Conservation (phyloP, 257 asterid genomes). For the Solanum etuberosum region DNA sequence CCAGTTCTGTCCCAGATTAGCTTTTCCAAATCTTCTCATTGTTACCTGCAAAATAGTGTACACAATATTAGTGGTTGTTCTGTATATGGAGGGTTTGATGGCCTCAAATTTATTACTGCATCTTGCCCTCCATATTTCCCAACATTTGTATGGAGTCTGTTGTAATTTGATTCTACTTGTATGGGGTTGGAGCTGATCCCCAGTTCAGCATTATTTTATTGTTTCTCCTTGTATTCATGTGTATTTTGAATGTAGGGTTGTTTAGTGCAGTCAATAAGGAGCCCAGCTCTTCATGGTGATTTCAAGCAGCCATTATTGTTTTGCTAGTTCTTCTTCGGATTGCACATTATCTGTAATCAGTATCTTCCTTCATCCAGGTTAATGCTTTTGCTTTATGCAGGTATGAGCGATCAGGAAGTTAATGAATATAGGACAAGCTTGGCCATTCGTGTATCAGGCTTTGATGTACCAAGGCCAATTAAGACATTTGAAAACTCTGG, state of each 20-base stretch:
- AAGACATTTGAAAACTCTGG: constrained; percentile 87
- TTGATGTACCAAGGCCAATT: constrained; percentile 85
- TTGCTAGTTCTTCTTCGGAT: background rate
- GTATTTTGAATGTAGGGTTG: background rate
- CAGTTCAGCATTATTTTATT: background rate
- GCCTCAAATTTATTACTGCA: background rate
- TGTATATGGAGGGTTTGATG: background rate
- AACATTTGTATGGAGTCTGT: background rate
- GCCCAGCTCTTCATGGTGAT: background rate
- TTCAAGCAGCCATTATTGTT: background rate
- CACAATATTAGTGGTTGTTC: background rate
- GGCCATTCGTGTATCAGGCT: constrained; percentile 89
- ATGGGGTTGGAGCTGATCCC: background rate
- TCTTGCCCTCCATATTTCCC: background rate
- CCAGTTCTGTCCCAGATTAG: background rate
- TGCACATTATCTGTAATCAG: background rate
- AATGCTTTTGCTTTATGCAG: constrained; percentile 24
- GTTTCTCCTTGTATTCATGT: background rate
- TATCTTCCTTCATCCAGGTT: background rate
- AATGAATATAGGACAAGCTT: constrained; percentile 57
- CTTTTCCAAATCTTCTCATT: background rate
- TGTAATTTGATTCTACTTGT: background rate
- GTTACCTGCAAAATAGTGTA: background rate
- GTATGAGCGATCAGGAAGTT: constrained; percentile 74
- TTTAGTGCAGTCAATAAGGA: constrained; percentile 4